Base-by-base conservation (phyloP, 352 stramenopile genomes). In the Phytophthora brassicae region DNA sequence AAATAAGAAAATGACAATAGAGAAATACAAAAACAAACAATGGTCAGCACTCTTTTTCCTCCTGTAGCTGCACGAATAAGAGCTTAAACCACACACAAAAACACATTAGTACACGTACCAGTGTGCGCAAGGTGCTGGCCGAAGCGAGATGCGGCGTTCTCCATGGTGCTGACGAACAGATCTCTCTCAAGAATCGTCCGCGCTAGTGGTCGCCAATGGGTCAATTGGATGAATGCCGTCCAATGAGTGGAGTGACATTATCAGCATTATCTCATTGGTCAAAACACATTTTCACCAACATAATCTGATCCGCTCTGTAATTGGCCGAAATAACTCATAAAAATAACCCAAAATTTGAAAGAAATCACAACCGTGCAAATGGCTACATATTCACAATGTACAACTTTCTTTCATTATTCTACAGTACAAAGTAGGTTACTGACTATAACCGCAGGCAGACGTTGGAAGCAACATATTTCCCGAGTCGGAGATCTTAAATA, bases 41-140 rank as follows among this genome's bases (percentile, higher is more conserved):
- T 43, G 13, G 17, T 26, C 35, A 42, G 35, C 35, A 20, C 14
- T 20, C 2, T 42, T 12, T 20, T 6, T 5, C 8, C 39, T 39
- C 11, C 4, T 39, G 12, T 20, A 45, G 17, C 6, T 11, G 16
- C 5, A 45, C n/a, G 39, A 45, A 45, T 45, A 45, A 45, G 39
- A 45, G 24, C 3, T 19, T 0, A 42, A 0, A 31, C 26, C 26
- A 0, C n/a, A 26, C 0, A 26, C 7, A 44, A 44, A 24, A 16
- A 8, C 24, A 17, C 17, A 17, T 6, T 43, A 23, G 4, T n/a
- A 12, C n/a, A 13, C 66, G 41, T 73, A 88, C 80, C 80, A 22
- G 86, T 94, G 66, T 94, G 86, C 42, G 84, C 86, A 20, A 94
- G 82, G 46, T 86, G 84, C 72, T 94, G 86, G 17, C 86, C 86